These are phyloP conservation scores for Platanthera zijinensis DNA, from an alignment of 106 monocot genomes.

Conservation along the genomic window DNA sequence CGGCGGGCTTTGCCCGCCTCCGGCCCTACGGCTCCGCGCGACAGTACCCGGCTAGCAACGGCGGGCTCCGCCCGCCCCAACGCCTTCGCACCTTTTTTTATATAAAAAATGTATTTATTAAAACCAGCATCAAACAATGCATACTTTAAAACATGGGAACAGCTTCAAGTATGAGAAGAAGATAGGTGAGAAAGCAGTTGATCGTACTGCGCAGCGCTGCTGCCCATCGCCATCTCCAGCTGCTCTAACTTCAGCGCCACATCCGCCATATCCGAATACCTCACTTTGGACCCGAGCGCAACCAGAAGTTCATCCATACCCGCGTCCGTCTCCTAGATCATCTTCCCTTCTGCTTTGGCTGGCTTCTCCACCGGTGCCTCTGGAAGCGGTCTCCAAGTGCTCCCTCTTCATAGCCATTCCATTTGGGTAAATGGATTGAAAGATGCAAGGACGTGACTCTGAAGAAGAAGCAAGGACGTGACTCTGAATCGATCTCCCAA, in stretches of 20 bases:
- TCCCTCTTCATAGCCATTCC: slow-evolving; percentile 27
- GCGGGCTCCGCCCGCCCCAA: too few species aligned
- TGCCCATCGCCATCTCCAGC: slow-evolving; percentile 79
- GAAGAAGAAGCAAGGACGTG: background rate
- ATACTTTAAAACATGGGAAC: too few species aligned
- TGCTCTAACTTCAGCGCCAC: slow-evolving; percentile 88
- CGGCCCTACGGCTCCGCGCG: too few species aligned
- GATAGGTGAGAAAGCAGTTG: slow-evolving; percentile 36
- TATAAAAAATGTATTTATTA: too few species aligned
- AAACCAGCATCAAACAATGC: too few species aligned
- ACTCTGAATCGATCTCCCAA: background rate
- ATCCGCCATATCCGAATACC: slow-evolving; percentile 79
- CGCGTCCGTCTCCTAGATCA: slow-evolving; percentile 25
- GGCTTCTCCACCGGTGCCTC: background rate
- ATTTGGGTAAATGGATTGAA: background rate
- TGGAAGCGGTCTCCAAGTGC: slow-evolving; percentile 15
- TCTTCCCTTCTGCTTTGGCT: background rate
- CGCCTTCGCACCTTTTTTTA: too few species aligned
- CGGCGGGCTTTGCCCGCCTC: too few species aligned
- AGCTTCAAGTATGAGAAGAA: too few species aligned
- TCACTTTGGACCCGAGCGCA: slow-evolving; percentile 70
- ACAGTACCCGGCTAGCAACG: too few species aligned
- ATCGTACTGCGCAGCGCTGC: slow-evolving; percentile 27
- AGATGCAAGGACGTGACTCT: background rate
- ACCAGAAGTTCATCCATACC: slow-evolving; percentile 61